A percentile compares a stretch with the other conserved stretches of the same genome.
Evolutionary conservation across 2,329 filamentous ascomycete genomes (phyloP).

Genomic region (Shiraia bambusicola): DNA sequence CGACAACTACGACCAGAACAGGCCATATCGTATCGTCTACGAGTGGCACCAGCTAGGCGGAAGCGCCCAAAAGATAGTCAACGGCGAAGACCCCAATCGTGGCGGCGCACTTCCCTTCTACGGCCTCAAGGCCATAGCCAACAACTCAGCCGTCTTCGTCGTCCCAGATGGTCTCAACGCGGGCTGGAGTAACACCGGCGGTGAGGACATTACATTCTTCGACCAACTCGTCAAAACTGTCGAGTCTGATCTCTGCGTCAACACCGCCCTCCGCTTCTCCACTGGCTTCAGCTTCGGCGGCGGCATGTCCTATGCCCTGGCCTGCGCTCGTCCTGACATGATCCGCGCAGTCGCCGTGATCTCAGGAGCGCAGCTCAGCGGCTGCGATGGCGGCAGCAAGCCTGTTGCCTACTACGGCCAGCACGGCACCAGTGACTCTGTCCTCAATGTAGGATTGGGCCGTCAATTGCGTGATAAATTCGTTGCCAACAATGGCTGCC

Average conservation of each 20-base stretch:
- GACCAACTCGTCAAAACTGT: slow-evolving; percentile 44
- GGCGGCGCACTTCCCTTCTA: slow-evolving; percentile 42
- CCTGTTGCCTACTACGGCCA: slow-evolving; percentile 46
- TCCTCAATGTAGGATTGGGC: slow-evolving; percentile 39
- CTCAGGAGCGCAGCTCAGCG: slow-evolving; percentile 16
- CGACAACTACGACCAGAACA: slow-evolving; percentile 43
- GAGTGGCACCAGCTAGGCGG: slow-evolving; percentile 46
- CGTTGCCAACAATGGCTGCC: slow-evolving; percentile 42
- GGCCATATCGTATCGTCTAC: slow-evolving; percentile 47
- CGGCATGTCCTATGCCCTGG: slow-evolving; percentile 47
- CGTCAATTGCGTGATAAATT: slow-evolving; percentile 42
- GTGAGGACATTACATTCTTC: slow-evolving; percentile 47
- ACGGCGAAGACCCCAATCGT: slow-evolving; percentile 9
- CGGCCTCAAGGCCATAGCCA: slow-evolving; percentile 41
- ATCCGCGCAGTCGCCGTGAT: slow-evolving; percentile 45
- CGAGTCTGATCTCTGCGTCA: slow-evolving; percentile 46
- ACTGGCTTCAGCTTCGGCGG: slow-evolving; percentile 43
- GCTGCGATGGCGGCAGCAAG: slow-evolving; percentile 33
- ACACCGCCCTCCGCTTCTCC: slow-evolving; percentile 45
- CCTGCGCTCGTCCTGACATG: slow-evolving; percentile 44
- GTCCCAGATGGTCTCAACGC: slow-evolving; percentile 46
- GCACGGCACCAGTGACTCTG: slow-evolving; percentile 43
- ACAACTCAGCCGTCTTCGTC: slow-evolving; percentile 46
- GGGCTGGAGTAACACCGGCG: slow-evolving; percentile 48
- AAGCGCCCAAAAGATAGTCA: slow-evolving; percentile 42